Conservation (phyloP, 2,329 filamentous ascomycete genomes). For the Alternaria hordeiaustralica region DNA sequence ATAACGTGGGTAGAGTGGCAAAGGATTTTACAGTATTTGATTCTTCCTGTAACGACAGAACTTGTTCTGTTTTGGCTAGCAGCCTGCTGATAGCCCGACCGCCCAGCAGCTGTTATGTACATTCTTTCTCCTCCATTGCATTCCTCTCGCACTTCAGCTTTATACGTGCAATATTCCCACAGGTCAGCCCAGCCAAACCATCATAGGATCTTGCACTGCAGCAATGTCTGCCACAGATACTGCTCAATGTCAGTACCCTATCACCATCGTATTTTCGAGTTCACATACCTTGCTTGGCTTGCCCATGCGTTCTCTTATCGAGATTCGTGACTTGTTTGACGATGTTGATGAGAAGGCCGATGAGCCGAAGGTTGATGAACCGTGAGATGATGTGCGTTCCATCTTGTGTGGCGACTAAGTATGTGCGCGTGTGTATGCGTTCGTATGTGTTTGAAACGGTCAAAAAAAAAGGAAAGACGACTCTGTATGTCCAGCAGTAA, state of each 20-base stretch:
- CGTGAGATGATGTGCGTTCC: background rate
- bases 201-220: slow-evolving; percentile 4
- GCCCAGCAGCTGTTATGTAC: background rate
- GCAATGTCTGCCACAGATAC: slow-evolving; percentile 5
- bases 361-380: background rate
- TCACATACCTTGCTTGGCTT: slow-evolving; percentile 2
- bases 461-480: background rate
- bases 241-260: background rate
- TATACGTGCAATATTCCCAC: background rate
- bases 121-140: background rate
- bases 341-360: background rate
- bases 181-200: background rate
- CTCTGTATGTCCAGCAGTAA: background rate
- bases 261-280: background rate
- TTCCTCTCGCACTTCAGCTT: background rate
- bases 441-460: background rate
- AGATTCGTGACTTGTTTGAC: background rate
- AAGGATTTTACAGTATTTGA: background rate
- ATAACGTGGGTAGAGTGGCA: background rate
- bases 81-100: background rate
- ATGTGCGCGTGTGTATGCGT: background rate
- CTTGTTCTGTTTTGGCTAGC: background rate
- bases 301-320: background rate
- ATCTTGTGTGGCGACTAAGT: background rate
- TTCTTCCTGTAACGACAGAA: background rate